Conservation (phyloP, 2,329 filamentous ascomycete species). For the Curvularia spicifera region DNA sequence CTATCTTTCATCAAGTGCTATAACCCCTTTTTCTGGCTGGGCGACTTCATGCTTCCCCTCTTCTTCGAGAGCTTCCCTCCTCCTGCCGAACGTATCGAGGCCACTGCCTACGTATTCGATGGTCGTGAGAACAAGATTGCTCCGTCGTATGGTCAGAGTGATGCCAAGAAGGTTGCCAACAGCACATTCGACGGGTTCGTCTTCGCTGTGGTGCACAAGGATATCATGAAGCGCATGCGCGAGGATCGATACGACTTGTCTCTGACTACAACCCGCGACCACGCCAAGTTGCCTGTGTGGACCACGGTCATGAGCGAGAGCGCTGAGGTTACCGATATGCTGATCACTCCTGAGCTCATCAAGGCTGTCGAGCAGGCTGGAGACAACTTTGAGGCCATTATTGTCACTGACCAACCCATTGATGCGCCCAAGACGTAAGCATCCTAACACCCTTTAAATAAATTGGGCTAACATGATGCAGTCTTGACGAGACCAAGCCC, state of each 20-base stretch:
- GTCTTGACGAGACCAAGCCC: constrained; percentile 80
- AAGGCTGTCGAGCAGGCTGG: constrained; percentile 80
- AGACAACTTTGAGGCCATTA: constrained; percentile 77
- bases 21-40: constrained; percentile 73
- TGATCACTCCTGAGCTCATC: constrained; percentile 87
- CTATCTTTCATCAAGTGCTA: constrained; percentile 83
- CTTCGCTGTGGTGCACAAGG: constrained; percentile 95
- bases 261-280: constrained; percentile 90
- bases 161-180: constrained; percentile 66
- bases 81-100: constrained; percentile 76
- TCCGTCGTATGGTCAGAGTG: constrained; percentile 66
- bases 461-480: constrained; percentile 46
- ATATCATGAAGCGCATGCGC: constrained; percentile 85
- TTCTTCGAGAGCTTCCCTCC: constrained; percentile 78
- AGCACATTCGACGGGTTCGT: constrained; percentile 87
- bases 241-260: constrained; percentile 95
- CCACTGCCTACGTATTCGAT: constrained; percentile 85
- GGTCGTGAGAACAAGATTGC: constrained; percentile 84
- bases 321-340: constrained; percentile 86
- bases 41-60: constrained; percentile 73
- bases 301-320: constrained; percentile 95
- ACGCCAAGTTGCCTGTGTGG: constrained; percentile 87
- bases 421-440: constrained; percentile 84
- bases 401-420: constrained; percentile 86
- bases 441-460: constrained; percentile 18